Evolutionary conservation across 2,329 filamentous ascomycete genomes (phyloP).

Genomic region (Rhytidhysteron rufulum): DNA sequence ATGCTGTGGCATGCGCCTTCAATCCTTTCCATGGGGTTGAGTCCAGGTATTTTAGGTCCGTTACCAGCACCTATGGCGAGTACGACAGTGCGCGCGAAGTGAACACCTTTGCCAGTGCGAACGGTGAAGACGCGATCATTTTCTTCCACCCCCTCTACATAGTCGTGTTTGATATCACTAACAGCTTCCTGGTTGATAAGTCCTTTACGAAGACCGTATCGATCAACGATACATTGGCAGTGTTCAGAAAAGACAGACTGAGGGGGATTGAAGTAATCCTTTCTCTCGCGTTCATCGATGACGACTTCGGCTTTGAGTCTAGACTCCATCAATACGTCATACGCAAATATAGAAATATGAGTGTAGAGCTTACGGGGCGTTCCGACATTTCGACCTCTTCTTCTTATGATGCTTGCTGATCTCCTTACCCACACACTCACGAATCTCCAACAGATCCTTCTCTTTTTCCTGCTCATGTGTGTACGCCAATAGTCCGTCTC

Average conservation of each 20-base stretch:
- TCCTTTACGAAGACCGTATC: constrained; percentile 48
- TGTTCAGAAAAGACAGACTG: constrained; percentile 39
- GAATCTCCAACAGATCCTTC: constrained; percentile 64
- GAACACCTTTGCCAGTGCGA: constrained; percentile 50
- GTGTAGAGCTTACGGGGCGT: constrained; percentile 42
- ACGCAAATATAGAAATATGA: no score
- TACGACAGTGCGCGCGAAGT: constrained; percentile 61
- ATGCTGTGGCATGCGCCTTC: constrained; percentile 62
- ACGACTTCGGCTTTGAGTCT: constrained; percentile 25
- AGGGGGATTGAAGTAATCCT: constrained; percentile 45
- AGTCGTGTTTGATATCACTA: constrained; percentile 57
- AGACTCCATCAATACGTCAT: not conserved
- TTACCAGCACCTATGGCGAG: constrained; percentile 69
- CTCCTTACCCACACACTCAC: constrained; percentile 73
- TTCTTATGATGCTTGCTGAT: constrained; percentile 72
- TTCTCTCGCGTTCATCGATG: constrained; percentile 45
- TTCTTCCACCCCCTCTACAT: constrained; percentile 27
- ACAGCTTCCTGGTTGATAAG: constrained; percentile 60
- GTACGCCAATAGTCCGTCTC: constrained; percentile 69
- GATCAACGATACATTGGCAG: constrained; percentile 36
- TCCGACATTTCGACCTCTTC: constrained; percentile 52
- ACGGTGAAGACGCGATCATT: constrained; percentile 62
- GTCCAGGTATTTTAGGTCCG: constrained; percentile 47
- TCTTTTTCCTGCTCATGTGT: constrained; percentile 59
- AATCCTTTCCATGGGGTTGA: constrained; percentile 29